Percentiles rank a stretch among this genome's conserved stretches.
phyloP scores from a whole-genome alignment of 2,329 filamentous ascomycete genomes.

The Pestalotiopsis sp. region DNA sequence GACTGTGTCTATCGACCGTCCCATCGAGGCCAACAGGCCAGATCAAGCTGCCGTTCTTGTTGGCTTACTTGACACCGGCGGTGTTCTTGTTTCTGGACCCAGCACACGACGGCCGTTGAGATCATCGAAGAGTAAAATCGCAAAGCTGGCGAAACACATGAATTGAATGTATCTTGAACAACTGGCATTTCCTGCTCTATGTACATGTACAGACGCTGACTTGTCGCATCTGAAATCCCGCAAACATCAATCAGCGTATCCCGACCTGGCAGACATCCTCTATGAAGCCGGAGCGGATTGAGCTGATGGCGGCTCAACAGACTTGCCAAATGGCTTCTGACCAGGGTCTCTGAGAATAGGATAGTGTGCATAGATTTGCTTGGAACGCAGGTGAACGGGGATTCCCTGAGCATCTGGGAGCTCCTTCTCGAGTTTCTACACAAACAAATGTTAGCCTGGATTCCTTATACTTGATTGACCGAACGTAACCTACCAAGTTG shows the following conservation, averaged over 20 bases:
- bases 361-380: slow-evolving; percentile 63
- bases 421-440: slow-evolving; percentile 77
- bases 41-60: too few relatives aligned
- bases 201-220: background rate
- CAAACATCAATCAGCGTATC: background rate
- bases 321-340: slow-evolving; percentile 30
- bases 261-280: background rate
- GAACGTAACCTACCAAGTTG: slow-evolving; percentile 73
- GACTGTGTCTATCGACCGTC: too few relatives aligned
- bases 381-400: slow-evolving; percentile 73
- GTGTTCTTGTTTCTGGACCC: too few relatives aligned
- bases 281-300: slow-evolving; percentile 18
- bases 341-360: slow-evolving; percentile 38
- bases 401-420: slow-evolving; percentile 74
- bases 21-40: too few relatives aligned
- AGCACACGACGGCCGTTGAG: too few relatives aligned
- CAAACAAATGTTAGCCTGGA: background rate
- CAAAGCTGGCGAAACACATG: background rate
- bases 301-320: slow-evolving; percentile 31
- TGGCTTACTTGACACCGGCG: too few relatives aligned
- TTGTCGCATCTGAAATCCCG: background rate
- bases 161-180: background rate
- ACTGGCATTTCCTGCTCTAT: background rate
- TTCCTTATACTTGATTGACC: background rate
- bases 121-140: too few relatives aligned